Evolutionary conservation across 1,139 yeast species (phyloP).

Genomic region (Casaregolazyma suthepensis): DNA sequence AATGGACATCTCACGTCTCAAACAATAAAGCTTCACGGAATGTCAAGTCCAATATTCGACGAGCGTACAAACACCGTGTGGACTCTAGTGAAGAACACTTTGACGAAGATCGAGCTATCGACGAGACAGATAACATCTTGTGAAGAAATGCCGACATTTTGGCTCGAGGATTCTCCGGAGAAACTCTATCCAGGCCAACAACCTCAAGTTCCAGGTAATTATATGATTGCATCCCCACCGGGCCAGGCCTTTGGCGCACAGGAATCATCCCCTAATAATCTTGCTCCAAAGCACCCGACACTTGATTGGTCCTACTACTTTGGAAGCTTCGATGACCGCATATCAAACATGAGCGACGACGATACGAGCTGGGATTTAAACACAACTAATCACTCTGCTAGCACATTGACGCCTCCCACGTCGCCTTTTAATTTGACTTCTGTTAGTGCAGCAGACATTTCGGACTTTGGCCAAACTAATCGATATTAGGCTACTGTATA

Average conservation of each 20-base stretch:
- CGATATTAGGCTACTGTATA: background rate
- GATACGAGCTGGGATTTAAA: background rate
- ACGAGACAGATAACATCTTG: background rate
- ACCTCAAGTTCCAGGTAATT: background rate
- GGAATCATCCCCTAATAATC: background rate
- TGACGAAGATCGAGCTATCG: background rate
- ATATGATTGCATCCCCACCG: background rate
- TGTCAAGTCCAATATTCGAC: conserved; percentile 1
- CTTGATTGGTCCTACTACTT: conserved; percentile 8
- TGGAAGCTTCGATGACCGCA: conserved; percentile 3
- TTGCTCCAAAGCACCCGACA: background rate
- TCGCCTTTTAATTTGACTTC: background rate
- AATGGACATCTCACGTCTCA: conserved; percentile 5
- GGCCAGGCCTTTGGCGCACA: background rate
- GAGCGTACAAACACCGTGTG: background rate
- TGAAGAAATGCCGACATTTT: conserved; percentile 4
- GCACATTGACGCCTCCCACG: conserved; percentile 3
- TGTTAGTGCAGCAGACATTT: background rate
- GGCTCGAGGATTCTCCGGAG: conserved; percentile 3
- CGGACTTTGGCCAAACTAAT: conserved; percentile 1
- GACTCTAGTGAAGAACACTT: background rate
- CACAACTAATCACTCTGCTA: background rate
- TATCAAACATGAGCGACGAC: background rate
- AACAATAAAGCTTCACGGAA: conserved; percentile 4
- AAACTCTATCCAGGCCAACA: background rate